These are phyloP conservation scores for Aphanomyces stellatus DNA, from an alignment of 352 stramenopile species.

Conservation along the genomic window DNA sequence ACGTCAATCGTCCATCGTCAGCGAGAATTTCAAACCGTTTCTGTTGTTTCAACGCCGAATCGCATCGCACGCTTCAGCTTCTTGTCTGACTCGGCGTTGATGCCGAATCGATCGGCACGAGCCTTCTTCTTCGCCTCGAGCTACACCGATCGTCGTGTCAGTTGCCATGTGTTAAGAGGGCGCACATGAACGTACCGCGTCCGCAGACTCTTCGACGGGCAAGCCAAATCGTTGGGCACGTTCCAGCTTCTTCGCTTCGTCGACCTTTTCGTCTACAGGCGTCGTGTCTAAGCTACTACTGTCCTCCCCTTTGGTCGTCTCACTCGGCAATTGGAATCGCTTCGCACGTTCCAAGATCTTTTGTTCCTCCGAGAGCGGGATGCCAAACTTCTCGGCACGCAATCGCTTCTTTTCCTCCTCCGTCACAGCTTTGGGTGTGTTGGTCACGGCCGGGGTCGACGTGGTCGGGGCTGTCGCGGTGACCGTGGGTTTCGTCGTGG, in stretches of 20 bases:
- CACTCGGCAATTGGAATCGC: conserved; percentile 54
- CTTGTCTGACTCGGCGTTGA: conserved; percentile 73
- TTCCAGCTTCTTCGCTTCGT: conserved; percentile 61
- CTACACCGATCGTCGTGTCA: conserved; percentile 26
- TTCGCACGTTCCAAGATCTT: conserved; percentile 80
- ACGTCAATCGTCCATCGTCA: neutral
- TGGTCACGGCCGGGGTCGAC: conserved; percentile 14
- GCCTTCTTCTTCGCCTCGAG: conserved; percentile 76
- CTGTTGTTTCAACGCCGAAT: conserved; percentile 70
- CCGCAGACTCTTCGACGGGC: conserved; percentile 38
- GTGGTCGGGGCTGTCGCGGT: conserved; percentile 4
- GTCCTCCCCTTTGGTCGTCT: neutral
- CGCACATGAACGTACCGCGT: conserved; percentile 39
- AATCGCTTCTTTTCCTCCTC: conserved; percentile 73
- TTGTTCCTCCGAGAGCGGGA: conserved; percentile 56
- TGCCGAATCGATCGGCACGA: conserved; percentile 67
- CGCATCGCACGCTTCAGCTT: conserved; percentile 76
- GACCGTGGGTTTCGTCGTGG: conserved; percentile 14
- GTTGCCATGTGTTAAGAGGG: neutral
- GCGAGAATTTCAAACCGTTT: conserved; percentile 45
- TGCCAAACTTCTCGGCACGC: conserved; percentile 72
- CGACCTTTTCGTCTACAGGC: conserved; percentile 25
- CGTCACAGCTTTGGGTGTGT: conserved; percentile 29
- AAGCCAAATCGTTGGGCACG: conserved; percentile 68
- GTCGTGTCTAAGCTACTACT: neutral